These are phyloP conservation scores for Eucalyptus guilfoylei DNA, from an alignment of 345 rosid species.

Conservation along the genomic window DNA sequence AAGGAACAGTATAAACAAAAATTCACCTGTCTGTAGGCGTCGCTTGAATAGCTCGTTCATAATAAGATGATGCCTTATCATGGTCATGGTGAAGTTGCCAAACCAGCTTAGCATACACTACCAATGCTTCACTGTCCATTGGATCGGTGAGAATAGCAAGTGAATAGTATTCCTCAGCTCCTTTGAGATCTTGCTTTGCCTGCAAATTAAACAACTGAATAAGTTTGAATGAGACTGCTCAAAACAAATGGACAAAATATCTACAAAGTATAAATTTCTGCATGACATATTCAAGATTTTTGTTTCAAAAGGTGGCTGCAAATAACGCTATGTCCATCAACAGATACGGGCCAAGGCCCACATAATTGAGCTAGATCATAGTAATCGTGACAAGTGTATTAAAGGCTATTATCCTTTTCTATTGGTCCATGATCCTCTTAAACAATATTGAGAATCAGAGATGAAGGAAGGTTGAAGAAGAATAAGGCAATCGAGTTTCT, in stretches of 20 bases:
- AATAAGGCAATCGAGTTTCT: not conserved
- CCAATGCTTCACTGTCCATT: conserved; percentile 47
- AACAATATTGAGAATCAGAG: not conserved
- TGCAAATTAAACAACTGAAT: not conserved
- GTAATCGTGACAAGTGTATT: not conserved
- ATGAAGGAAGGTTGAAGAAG: not conserved
- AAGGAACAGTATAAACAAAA: not conserved
- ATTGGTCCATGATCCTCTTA: not conserved
- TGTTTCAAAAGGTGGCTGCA: not conserved
- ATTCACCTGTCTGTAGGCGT: conserved; percentile 51
- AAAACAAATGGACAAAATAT: not conserved
- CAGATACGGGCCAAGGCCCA: not conserved
- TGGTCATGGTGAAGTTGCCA: conserved; percentile 52
- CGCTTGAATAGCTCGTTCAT: conserved; percentile 51
- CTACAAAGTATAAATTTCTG: not conserved
- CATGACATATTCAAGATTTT: not conserved
- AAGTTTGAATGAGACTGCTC: not conserved
- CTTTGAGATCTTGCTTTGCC: conserved; percentile 33
- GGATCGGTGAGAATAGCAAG: conserved; percentile 35
- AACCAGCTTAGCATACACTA: conserved; percentile 50
- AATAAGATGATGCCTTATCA: conserved; percentile 47
- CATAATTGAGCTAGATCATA: not conserved
- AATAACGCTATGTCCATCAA: not conserved
- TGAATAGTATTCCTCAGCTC: conserved; percentile 28
- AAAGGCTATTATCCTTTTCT: not conserved